These are phyloP conservation scores for Chlorencoelia australis DNA, from an alignment of 2,329 filamentous ascomycete species.

Conservation along the genomic window DNA sequence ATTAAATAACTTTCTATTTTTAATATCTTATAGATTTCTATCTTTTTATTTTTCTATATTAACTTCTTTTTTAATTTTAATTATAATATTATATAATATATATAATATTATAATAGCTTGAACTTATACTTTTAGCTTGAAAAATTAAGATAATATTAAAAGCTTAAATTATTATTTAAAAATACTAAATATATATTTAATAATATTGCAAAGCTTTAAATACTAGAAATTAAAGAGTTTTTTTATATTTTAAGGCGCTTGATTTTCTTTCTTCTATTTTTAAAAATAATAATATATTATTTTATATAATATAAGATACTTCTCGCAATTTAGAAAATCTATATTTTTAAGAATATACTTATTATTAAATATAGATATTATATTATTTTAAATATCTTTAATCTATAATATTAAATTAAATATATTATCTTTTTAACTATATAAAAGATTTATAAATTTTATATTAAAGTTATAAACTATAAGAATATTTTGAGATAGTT, in stretches of 20 bases:
- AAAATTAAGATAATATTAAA: not conserved
- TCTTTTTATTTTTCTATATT: not conserved
- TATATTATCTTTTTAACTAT: not conserved
- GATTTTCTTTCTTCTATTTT: not conserved
- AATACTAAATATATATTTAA: not conserved
- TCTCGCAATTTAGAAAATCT: not conserved
- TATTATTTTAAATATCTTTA: not conserved
- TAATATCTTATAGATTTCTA: not conserved
- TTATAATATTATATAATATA: not conserved
- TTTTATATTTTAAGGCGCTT: not conserved
- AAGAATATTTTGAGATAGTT: not conserved
- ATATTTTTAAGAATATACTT: not conserved
- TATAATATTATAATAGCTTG: not conserved
- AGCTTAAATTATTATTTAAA: not conserved
- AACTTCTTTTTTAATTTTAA: not conserved
- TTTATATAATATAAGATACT: too few relatives aligned
- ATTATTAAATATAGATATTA: not conserved
- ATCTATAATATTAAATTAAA: not conserved
- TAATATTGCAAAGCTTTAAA: not conserved
- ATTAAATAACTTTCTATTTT: not conserved
- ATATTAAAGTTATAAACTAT: not conserved
- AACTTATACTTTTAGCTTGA: not conserved
- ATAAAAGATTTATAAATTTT: not conserved
- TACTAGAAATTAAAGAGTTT: not conserved
- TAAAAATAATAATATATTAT: not conserved